Percentiles rank a stretch among this genome's conserved stretches.
These are phyloP conservation scores for Gloeopeniophorella convolvens DNA, from an alignment of 768 basidiomycete genomes.

Conservation along the genomic window DNA sequence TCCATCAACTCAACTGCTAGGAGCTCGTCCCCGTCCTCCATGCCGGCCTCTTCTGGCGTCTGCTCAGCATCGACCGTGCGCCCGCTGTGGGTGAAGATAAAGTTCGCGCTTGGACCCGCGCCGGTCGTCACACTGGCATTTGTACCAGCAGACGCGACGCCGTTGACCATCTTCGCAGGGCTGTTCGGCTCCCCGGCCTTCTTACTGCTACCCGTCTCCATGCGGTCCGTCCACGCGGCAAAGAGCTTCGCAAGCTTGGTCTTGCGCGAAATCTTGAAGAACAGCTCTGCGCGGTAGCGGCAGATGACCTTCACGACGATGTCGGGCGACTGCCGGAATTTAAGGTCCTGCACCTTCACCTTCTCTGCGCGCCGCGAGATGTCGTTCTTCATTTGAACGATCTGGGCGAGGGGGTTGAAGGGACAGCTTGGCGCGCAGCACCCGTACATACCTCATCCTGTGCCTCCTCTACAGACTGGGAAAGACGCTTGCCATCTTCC, in stretches of 20 bases:
- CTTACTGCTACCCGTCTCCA: conserved; percentile 43
- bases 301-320: conserved; percentile 86
- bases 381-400: conserved; percentile 75
- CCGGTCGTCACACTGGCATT: conserved; percentile 31
- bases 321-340: conserved; percentile 82
- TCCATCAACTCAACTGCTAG: conserved; percentile 89
- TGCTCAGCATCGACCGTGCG: conserved; percentile 72
- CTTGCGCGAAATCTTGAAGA: conserved; percentile 90
- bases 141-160: conserved; percentile 8
- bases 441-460: conserved; percentile 62
- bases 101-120: conserved; percentile 51
- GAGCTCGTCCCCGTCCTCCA: conserved; percentile 87
- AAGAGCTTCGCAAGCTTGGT: conserved; percentile 79
- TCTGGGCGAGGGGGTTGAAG: conserved; percentile 34
- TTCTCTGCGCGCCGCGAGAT: conserved; percentile 75
- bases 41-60: conserved; percentile 79
- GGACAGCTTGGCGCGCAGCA: not conserved
- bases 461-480: conserved; percentile 77
- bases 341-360: conserved; percentile 70
- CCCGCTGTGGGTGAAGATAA: conserved; percentile 82
- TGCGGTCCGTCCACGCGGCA: conserved; percentile 83
- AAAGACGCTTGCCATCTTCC: conserved; percentile 82
- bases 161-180: conserved; percentile 14
- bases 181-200: conserved; percentile 38
- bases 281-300: conserved; percentile 83